Percentiles rank a stretch among this genome's conserved stretches.
Conservation (phyloP, 768 basidiomycete species). For the Pholiota conissans region DNA sequence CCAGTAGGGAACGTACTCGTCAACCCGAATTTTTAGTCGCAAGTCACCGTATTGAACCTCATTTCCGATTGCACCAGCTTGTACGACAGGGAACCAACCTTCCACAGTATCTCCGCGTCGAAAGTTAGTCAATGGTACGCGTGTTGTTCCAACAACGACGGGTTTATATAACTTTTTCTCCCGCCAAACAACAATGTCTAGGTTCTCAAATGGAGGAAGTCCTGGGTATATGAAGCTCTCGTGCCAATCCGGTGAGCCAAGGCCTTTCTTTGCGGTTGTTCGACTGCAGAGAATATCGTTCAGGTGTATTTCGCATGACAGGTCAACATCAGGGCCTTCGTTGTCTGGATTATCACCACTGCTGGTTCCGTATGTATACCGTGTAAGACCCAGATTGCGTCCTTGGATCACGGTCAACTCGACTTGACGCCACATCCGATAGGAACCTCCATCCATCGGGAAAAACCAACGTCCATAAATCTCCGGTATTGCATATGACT, state of each 20-base stretch:
- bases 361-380: slow-evolving; percentile 22
- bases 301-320: slow-evolving; percentile 78
- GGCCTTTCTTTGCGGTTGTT: slow-evolving; percentile 70
- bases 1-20: slow-evolving; percentile 53
- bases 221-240: slow-evolving; percentile 75
- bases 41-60: slow-evolving; percentile 75
- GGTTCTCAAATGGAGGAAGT: slow-evolving; percentile 73
- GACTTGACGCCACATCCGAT: slow-evolving; percentile 87
- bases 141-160: slow-evolving; percentile 55
- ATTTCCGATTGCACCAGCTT: slow-evolving; percentile 43
- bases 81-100: slow-evolving; percentile 82
- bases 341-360: slow-evolving; percentile 36
- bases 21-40: slow-evolving; percentile 67
- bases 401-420: slow-evolving; percentile 74
- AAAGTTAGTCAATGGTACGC: slow-evolving; percentile 69
- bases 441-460: slow-evolving; percentile 67
- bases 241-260: slow-evolving; percentile 77
- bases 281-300: slow-evolving; percentile 69
- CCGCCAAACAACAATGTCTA: slow-evolving; percentile 68
- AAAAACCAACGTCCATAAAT: slow-evolving; percentile 64
- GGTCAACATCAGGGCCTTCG: slow-evolving; percentile 63
- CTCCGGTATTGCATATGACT: slow-evolving; percentile 80
- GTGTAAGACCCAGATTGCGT: slow-evolving; percentile 63
- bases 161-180: slow-evolving; percentile 67
- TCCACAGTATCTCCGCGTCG: slow-evolving; percentile 73